These are phyloP conservation scores for Eremothecium coryli DNA, from an alignment of 1,139 yeast species.

Conservation along the genomic window DNA sequence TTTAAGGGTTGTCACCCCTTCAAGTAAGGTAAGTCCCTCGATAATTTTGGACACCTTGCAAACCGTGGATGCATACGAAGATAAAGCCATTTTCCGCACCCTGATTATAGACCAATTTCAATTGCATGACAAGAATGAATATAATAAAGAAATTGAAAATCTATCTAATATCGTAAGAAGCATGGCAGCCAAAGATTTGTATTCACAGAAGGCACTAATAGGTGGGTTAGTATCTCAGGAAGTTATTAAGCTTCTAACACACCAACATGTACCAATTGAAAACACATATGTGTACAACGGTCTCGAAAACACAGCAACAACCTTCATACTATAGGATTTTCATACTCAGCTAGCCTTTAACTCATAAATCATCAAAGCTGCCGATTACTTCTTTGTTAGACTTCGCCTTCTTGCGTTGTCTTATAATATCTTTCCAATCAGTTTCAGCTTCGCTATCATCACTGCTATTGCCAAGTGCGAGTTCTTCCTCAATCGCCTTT, in stretches of 20 bases:
- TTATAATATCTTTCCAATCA: slow-evolving; percentile 86
- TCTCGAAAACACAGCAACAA: slow-evolving; percentile 40
- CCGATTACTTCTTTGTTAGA: slow-evolving; percentile 40
- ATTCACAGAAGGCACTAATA: slow-evolving; percentile 35
- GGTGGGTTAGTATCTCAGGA: slow-evolving; percentile 83
- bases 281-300: slow-evolving; percentile 65
- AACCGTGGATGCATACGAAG: background rate
- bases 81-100: background rate
- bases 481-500: slow-evolving; percentile 52
- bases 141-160: background rate
- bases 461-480: slow-evolving; percentile 37
- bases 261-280: slow-evolving; percentile 66
- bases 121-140: background rate
- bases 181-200: background rate
- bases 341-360: slow-evolving; percentile 4
- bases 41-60: background rate
- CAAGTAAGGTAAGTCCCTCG: background rate
- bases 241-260: slow-evolving; percentile 52
- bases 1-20: slow-evolving; percentile 3
- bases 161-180: background rate
- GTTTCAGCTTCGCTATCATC: slow-evolving; percentile 48
- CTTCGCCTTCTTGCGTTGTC: slow-evolving; percentile 52
- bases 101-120: background rate
- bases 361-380: slow-evolving; percentile 61
- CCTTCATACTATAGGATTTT: slow-evolving; percentile 37